Percentiles rank a stretch among this genome's conserved stretches.
Evolutionary conservation across 352 stramenopile species (phyloP).

Genomic region (Aphanomyces stellatus): DNA sequence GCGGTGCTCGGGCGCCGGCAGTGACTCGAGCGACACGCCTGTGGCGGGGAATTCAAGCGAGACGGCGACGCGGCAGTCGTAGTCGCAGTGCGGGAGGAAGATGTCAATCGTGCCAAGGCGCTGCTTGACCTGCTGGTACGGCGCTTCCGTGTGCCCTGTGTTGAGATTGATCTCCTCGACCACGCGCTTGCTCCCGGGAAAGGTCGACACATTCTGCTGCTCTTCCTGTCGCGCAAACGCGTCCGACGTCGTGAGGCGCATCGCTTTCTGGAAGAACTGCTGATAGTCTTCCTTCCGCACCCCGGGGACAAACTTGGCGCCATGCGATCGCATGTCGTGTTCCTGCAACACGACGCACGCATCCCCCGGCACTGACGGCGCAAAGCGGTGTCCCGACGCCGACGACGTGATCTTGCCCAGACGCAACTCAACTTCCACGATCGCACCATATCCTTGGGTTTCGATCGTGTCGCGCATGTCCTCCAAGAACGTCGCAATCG

Average conservation of each 20-base stretch:
- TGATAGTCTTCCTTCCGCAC: slow-evolving; percentile 65
- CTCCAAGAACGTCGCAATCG: slow-evolving; percentile 75
- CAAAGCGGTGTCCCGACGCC: slow-evolving; percentile 62
- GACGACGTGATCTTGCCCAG: slow-evolving; percentile 74
- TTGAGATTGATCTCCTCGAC: slow-evolving; percentile 64
- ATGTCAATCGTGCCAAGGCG: slow-evolving; percentile 76
- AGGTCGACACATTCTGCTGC: slow-evolving; percentile 72
- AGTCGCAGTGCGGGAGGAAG: slow-evolving; percentile 78
- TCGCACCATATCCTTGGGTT: slow-evolving; percentile 62
- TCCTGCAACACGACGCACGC: slow-evolving; percentile 64
- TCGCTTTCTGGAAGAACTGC: slow-evolving; percentile 49
- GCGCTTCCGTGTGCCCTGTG: slow-evolving; percentile 34
- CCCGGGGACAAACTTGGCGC: slow-evolving; percentile 72
- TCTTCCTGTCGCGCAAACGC: slow-evolving; percentile 65
- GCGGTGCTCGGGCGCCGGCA: neutral
- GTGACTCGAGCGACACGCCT: neutral
- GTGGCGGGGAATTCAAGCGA: slow-evolving; percentile 61
- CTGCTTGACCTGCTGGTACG: slow-evolving; percentile 64
- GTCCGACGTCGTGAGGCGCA: slow-evolving; percentile 59
- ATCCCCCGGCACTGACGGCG: slow-evolving; percentile 60
- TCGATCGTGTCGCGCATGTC: slow-evolving; percentile 68
- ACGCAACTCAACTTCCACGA: slow-evolving; percentile 76
- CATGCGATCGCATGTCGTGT: slow-evolving; percentile 63
- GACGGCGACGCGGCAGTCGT: slow-evolving; percentile 77
- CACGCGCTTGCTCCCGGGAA: slow-evolving; percentile 64